These are phyloP conservation scores for Russula olivacea DNA, from an alignment of 768 basidiomycete species.

Conservation along the genomic window DNA sequence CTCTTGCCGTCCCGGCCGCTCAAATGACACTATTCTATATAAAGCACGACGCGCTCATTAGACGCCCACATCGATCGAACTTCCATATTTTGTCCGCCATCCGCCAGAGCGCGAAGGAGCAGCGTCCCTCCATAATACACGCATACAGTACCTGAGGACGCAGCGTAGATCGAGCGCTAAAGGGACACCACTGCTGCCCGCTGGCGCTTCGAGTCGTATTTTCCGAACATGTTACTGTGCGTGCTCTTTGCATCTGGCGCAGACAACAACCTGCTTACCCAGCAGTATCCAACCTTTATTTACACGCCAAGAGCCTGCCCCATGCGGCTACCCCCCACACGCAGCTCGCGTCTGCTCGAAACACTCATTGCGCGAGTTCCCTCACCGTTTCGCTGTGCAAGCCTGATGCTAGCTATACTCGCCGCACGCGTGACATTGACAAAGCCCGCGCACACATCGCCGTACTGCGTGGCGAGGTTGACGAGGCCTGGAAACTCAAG, in stretches of 20 bases:
- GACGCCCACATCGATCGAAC: constrained; percentile 23
- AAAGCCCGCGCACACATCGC: constrained; percentile 43
- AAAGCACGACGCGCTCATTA: constrained; percentile 23
- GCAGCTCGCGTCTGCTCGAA: constrained; percentile 49
- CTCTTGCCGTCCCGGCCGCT: constrained; percentile 6
- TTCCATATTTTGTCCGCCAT: constrained; percentile 24
- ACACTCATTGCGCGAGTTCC: constrained; percentile 69
- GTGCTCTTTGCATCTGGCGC: constrained; percentile 21
- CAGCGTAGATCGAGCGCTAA: constrained; percentile 5
- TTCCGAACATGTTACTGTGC: constrained; percentile 21
- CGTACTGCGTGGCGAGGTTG: no score
- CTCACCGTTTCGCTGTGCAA: constrained; percentile 72
- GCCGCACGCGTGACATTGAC: constrained; percentile 53
- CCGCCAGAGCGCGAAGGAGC: constrained; percentile 24
- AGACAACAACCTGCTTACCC: constrained; percentile 18
- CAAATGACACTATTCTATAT: constrained; percentile 18
- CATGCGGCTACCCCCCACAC: constrained; percentile 54
- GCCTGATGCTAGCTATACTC: constrained; percentile 67
- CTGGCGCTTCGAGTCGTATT: constrained; percentile 24
- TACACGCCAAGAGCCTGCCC: constrained; percentile 43
- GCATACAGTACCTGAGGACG: constrained; percentile 7
- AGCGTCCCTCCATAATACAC: constrained; percentile 15
- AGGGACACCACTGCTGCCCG: constrained; percentile 15
- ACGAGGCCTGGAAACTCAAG: constrained; percentile 73
- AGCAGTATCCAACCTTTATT: constrained; percentile 18